Evolutionary conservation across 352 stramenopile genomes (phyloP).

Genomic region (Pythium aphanidermatum): DNA sequence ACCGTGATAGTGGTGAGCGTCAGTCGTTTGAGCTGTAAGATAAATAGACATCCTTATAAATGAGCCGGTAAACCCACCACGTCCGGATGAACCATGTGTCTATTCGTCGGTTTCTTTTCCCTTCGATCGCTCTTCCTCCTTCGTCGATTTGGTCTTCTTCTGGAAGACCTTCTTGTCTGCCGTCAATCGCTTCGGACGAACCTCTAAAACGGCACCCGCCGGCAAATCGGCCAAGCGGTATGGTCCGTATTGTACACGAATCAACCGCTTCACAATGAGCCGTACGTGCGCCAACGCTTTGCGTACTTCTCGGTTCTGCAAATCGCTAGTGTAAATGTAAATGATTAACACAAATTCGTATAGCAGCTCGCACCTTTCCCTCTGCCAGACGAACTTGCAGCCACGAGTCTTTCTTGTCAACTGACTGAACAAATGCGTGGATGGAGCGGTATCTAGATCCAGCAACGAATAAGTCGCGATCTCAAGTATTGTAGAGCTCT

Average conservation of each 20-base stretch:
- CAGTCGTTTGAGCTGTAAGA: slow-evolving; percentile 69
- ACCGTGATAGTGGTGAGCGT: slow-evolving; percentile 33
- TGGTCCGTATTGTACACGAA: slow-evolving; percentile 86
- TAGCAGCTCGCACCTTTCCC: slow-evolving; percentile 56
- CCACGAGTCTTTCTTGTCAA: slow-evolving; percentile 87
- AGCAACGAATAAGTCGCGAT: neutral
- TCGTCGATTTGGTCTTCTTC: neutral
- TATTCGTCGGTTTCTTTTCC: too few species aligned
- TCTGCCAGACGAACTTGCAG: slow-evolving; percentile 82
- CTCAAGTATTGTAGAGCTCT: neutral
- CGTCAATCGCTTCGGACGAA: slow-evolving; percentile 46
- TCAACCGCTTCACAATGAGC: slow-evolving; percentile 83
- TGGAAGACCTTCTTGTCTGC: slow-evolving; percentile 17
- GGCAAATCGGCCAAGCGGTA: slow-evolving; percentile 81
- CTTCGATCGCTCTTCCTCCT: slow-evolving; percentile 1
- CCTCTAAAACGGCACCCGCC: slow-evolving; percentile 70
- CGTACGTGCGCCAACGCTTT: slow-evolving; percentile 84
- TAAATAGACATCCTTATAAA: too few species aligned
- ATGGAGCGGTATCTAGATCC: slow-evolving; percentile 50
- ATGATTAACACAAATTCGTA: neutral
- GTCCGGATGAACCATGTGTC: too few species aligned
- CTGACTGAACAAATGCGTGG: slow-evolving; percentile 64
- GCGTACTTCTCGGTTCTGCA: slow-evolving; percentile 87
- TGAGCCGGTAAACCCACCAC: too few species aligned
- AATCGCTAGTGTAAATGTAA: neutral